phyloP scores from a whole-genome alignment of 148 eudicot genomes.

The Spergularia marina region DNA sequence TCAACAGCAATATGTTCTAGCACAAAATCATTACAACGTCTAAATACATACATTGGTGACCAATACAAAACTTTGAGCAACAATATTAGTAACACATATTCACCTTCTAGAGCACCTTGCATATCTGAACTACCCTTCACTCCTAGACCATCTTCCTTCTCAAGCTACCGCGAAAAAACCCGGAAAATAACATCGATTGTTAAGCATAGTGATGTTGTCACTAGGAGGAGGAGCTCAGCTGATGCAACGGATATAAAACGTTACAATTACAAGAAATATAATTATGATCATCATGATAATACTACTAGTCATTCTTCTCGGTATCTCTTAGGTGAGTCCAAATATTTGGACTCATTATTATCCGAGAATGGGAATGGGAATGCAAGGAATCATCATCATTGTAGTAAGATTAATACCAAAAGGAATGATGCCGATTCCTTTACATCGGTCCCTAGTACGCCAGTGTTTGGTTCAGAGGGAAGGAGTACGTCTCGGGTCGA shows the following conservation, averaged over 20 bases:
- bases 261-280: background rate
- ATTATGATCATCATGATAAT: no score
- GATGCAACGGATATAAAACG: slow-evolving; percentile 41
- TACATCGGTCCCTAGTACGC: slow-evolving; percentile 28
- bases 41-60: slow-evolving; percentile 19
- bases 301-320: slow-evolving; percentile 40
- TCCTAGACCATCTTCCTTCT: slow-evolving; percentile 39
- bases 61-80: slow-evolving; percentile 21
- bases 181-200: slow-evolving; percentile 30
- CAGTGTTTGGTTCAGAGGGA: slow-evolving; percentile 15
- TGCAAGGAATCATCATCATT: background rate
- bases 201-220: slow-evolving; percentile 14
- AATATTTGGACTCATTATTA: slow-evolving; percentile 25
- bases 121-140: slow-evolving; percentile 61
- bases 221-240: slow-evolving; percentile 53
- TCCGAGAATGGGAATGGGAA: background rate
- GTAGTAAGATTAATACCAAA: background rate
- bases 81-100: background rate
- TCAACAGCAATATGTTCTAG: slow-evolving; percentile 84
- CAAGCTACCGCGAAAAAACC: slow-evolving; percentile 23
- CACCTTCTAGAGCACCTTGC: slow-evolving; percentile 43
- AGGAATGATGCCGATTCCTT: background rate
- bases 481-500: slow-evolving; percentile 18
- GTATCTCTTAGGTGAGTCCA: slow-evolving; percentile 54
- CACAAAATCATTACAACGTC: slow-evolving; percentile 39